phyloP scores from a whole-genome alignment of 805 yeast species.

The Yamadazyma akitaensis region DNA sequence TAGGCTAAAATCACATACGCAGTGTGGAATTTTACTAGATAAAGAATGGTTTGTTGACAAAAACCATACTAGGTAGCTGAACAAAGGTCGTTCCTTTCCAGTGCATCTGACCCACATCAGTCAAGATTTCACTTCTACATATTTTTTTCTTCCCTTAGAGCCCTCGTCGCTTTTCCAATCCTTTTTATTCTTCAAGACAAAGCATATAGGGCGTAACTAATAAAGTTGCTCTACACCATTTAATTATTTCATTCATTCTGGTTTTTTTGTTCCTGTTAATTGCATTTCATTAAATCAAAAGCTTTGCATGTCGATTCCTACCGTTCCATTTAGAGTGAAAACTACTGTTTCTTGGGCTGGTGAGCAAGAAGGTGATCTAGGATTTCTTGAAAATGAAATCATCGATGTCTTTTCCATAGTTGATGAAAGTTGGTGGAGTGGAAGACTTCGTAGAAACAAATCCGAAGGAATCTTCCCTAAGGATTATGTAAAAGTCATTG shows the following conservation, averaged over 20 bases:
- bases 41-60: constrained; percentile 7
- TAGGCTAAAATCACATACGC: background rate
- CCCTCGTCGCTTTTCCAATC: background rate
- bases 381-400: constrained; percentile 90
- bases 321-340: constrained; percentile 67
- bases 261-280: background rate
- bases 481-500: constrained; percentile 69
- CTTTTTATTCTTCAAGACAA: background rate
- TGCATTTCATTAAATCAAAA: background rate
- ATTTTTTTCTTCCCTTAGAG: background rate
- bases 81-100: constrained; percentile 1
- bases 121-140: background rate
- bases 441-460: constrained; percentile 73
- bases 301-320: constrained; percentile 25
- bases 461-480: constrained; percentile 84
- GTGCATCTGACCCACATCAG: background rate
- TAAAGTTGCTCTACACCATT: background rate
- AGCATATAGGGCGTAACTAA: background rate
- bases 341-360: constrained; percentile 95
- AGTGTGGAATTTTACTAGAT: constrained; percentile 5
- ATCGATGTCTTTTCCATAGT: constrained; percentile 78
- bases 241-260: background rate
- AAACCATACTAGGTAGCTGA: constrained; percentile 2
- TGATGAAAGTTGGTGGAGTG: constrained; percentile 93
- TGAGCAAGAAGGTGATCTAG: constrained; percentile 81